A percentile compares a stretch with the other conserved stretches of the same genome.
Evolutionary conservation across 352 stramenopile species (phyloP).

Genomic region (Phytopythium vexans): DNA sequence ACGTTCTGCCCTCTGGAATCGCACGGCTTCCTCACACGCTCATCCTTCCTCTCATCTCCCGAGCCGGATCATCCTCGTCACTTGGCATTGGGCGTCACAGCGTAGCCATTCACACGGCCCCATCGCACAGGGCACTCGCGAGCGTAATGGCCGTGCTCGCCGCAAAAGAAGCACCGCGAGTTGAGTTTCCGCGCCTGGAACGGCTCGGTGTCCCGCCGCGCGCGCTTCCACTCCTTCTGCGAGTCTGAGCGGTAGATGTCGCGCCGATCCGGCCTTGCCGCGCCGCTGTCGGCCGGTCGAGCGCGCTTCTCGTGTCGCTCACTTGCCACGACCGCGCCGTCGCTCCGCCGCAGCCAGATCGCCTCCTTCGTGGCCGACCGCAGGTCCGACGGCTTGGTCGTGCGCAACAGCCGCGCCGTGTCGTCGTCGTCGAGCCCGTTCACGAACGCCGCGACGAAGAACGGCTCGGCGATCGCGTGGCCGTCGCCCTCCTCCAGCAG

Average conservation of each 20-base stretch:
- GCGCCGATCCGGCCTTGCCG: slow-evolving; percentile 2
- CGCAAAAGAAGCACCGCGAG: slow-evolving; percentile 11
- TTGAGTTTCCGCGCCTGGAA: too few species aligned
- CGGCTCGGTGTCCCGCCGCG: slow-evolving; percentile 9
- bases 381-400: slow-evolving; percentile 17
- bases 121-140: slow-evolving; percentile 18
- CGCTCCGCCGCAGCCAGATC: slow-evolving; percentile 18
- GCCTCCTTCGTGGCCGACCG: slow-evolving; percentile 16
- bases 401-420: slow-evolving; percentile 9
- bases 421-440: slow-evolving; percentile 16
- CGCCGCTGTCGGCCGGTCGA: slow-evolving; percentile 6
- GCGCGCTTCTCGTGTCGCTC: background rate
- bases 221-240: slow-evolving; percentile 6
- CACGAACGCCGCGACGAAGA: slow-evolving; percentile 24
- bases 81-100: too few species aligned
- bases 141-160: slow-evolving; percentile 19
- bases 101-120: background rate
- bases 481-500: slow-evolving; percentile 12
- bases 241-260: slow-evolving; percentile 1
- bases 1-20: too few species aligned
- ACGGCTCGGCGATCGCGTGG: slow-evolving; percentile 17
- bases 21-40: too few species aligned
- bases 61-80: too few species aligned
- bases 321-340: slow-evolving; percentile 3
- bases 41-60: too few species aligned